Evolutionary conservation across 441 rosid genomes (phyloP).

Genomic region (Bocquillonia castaneifolia): DNA sequence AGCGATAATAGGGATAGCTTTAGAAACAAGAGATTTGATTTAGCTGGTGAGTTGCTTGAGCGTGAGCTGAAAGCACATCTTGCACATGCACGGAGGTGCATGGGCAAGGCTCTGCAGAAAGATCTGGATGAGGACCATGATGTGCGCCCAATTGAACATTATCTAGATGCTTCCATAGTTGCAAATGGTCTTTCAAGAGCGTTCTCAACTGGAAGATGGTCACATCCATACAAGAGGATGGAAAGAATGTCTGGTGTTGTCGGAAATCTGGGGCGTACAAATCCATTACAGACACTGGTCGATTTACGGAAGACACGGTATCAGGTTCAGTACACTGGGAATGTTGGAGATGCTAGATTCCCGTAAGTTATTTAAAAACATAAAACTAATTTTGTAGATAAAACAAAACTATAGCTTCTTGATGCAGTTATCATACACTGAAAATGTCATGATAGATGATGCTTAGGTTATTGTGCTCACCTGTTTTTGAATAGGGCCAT

Average conservation of each 20-base stretch:
- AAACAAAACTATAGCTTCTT: not conserved
- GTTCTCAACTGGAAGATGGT: conserved; percentile 97
- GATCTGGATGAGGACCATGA: conserved; percentile 63
- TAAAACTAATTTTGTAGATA: not conserved
- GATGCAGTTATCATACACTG: too few relatives aligned
- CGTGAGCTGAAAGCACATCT: conserved; percentile 77
- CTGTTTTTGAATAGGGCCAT: not conserved
- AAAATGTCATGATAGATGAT: not conserved
- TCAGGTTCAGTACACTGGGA: conserved; percentile 78
- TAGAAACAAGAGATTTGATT: conserved; percentile 78
- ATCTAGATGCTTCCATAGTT: conserved; percentile 81
- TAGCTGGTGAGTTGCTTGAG: conserved; percentile 85
- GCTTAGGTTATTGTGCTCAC: not conserved
- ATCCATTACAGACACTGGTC: conserved; percentile 75
- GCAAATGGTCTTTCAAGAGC: conserved; percentile 88
- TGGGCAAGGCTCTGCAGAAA: conserved; percentile 69
- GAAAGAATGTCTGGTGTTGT: conserved; percentile 92
- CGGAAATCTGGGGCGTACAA: conserved; percentile 76
- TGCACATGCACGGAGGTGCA: conserved; percentile 63
- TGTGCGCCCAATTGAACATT: conserved; percentile 62
- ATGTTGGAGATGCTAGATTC: conserved; percentile 94
- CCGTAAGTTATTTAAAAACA: conserved; percentile 58
- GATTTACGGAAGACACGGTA: conserved; percentile 85
- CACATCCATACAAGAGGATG: conserved; percentile 70
- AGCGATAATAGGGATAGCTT: conserved; percentile 81